Conservation (phyloP, 2,329 filamentous ascomycete species). For the Arthroderma sp. region DNA sequence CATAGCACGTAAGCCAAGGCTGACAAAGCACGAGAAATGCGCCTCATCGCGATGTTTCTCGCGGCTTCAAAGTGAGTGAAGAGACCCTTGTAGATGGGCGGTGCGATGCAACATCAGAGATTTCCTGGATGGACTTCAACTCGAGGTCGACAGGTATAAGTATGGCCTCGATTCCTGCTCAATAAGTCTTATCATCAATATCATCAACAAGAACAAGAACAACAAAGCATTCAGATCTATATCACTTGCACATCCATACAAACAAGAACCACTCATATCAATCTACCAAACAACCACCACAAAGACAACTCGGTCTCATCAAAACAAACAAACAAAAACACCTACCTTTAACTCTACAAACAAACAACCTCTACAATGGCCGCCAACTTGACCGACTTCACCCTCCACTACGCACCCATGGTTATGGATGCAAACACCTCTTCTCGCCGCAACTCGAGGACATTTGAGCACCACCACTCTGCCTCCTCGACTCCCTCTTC, state of each 20-base stretch:
- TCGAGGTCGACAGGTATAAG: not conserved
- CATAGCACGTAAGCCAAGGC: not conserved
- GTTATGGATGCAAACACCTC: not conserved
- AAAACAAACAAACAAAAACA: not conserved
- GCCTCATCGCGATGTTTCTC: not conserved
- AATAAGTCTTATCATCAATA: not conserved
- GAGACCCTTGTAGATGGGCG: not conserved
- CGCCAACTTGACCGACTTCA: constrained; percentile 5
- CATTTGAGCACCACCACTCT: not conserved
- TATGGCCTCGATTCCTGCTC: not conserved
- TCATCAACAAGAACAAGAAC: not conserved
- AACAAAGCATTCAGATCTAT: not conserved
- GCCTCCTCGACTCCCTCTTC: not conserved
- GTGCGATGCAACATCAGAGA: not conserved
- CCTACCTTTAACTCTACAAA: not conserved
- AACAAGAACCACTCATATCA: not conserved
- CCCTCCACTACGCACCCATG: constrained; percentile 3
- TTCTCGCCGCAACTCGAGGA: not conserved
- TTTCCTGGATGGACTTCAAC: not conserved
- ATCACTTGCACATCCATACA: not conserved
- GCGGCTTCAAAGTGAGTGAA: not conserved
- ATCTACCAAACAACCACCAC: not conserved
- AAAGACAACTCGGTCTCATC: not conserved
- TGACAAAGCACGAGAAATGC: not conserved
- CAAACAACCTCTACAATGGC: not conserved